Base-by-base conservation (phyloP, 176 grass and related monocot genomes). In the Ensete glaucum region DNA sequence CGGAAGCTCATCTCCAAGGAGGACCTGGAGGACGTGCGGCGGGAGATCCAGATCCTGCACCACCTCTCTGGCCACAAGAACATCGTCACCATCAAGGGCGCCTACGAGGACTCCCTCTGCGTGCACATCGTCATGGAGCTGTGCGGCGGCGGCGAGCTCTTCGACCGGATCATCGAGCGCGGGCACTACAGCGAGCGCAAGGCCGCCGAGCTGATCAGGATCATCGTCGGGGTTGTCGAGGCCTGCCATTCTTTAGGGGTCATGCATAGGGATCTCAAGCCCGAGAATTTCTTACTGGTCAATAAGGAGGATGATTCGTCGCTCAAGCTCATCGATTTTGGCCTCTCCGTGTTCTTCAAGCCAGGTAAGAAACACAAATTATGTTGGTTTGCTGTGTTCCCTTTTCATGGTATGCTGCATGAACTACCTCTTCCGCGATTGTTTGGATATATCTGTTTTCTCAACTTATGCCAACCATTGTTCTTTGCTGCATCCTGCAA, bases 41-140 rank as follows among this genome's bases (percentile, higher is more conserved):
- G 96, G 64, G 96, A 99, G 96, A 99, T 99, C 88, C 96, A 99
- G 87, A 99, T 99, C 85, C 91, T 99, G 88, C 96, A 99, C 78
- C 96, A 99, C 85, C 89, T 99, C 52, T 83, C 96, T 0, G 96
- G 91, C 0, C 91, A 94, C 81, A 81, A 6, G 2, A 99, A 99
- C 83, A 84, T 99, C 50, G 96, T 99, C 66, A 81, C 84, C 9
- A 99, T 99, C 84, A 99, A 99, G 80, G 96, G 96, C 29, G 96
- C 96, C 0, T 99, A 84, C 80, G 96, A 99, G 87, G 96, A 99
- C 75, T 77, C 84, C 77, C 70, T 86, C 69, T 94, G 79, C 73
- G 96, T 99, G 50, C 88, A 99, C 84, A 99, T 99, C 75, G 91
- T 99, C 72, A 99, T 99, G 96, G 96, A 99, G 79, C 86, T 99